Evolutionary conservation across 2,329 filamentous ascomycete genomes (phyloP).

Genomic region (Clarireedia homoeocarpa): DNA sequence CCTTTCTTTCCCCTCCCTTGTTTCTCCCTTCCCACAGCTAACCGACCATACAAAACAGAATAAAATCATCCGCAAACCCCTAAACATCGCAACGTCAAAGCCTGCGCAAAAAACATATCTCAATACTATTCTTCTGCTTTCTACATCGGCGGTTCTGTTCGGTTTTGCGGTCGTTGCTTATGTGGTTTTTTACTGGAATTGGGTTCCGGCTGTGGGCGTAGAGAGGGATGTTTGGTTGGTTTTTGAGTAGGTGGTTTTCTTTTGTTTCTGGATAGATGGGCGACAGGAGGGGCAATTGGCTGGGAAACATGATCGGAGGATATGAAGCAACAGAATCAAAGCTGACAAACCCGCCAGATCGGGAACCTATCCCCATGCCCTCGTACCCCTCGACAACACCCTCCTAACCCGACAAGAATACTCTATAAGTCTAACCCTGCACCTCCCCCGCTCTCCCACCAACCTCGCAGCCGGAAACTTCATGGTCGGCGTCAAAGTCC

Average conservation of each 20-base stretch:
- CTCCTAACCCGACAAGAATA: conserved; percentile 71
- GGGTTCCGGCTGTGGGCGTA: conserved; percentile 58
- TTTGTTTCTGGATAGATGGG: neutral
- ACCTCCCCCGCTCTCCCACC: conserved; percentile 66
- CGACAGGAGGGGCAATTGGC: too few species aligned
- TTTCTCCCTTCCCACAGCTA: neutral
- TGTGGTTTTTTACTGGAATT: conserved; percentile 58
- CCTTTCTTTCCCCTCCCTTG: neutral
- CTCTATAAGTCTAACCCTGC: conserved; percentile 69
- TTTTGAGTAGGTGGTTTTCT: conserved; percentile 42
- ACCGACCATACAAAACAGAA: conserved; percentile 35
- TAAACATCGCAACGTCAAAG: conserved; percentile 50
- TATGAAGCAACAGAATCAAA: neutral
- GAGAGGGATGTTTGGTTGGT: conserved; percentile 56
- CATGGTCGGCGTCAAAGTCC: conserved; percentile 77
- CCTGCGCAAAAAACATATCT: conserved; percentile 58
- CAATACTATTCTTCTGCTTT: conserved; percentile 36
- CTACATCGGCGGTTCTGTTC: conserved; percentile 46
- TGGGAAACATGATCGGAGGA: too few species aligned
- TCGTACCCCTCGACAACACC: conserved; percentile 31
- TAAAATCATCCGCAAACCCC: conserved; percentile 40
- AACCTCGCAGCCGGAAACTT: conserved; percentile 84
- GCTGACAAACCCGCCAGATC: conserved; percentile 28
- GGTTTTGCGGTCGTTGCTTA: conserved; percentile 53
- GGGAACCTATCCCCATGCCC: conserved; percentile 29